Conservation (phyloP, 176 grass and related monocot species). For the Oryza nivara region DNA sequence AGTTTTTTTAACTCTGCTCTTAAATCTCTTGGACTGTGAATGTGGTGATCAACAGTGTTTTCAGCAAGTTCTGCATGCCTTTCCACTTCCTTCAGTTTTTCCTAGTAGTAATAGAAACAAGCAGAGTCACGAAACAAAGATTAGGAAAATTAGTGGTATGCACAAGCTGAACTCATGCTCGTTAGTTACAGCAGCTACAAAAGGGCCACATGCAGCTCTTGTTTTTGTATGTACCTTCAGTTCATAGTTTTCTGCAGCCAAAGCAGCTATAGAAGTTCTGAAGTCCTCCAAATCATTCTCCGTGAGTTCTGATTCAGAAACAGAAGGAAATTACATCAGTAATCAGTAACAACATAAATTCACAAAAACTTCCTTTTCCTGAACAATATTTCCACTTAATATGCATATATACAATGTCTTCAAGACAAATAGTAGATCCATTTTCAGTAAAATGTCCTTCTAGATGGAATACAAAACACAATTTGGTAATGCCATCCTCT, state of each 20-base stretch:
- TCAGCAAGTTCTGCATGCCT: neutral
- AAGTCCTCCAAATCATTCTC: conserved; percentile 53
- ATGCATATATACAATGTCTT: neutral
- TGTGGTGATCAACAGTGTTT: conserved; percentile 6
- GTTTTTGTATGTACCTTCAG: conserved; percentile 45
- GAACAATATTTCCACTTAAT: neutral
- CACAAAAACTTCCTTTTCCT: neutral
- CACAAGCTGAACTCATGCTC: neutral
- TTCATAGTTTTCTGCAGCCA: conserved; percentile 48
- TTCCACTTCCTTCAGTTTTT: conserved; percentile 43
- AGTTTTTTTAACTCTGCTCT: conserved; percentile 48
- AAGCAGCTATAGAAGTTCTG: conserved; percentile 23
- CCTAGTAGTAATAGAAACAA: conserved; percentile 31
- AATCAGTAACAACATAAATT: conserved; percentile 5
- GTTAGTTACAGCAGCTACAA: neutral
- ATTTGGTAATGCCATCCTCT: neutral
- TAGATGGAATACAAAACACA: conserved; percentile 16
- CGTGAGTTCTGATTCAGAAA: conserved; percentile 37
- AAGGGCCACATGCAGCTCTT: neutral
- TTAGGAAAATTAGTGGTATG: neutral
- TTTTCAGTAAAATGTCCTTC: neutral
- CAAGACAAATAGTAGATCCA: neutral
- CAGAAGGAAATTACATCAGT: conserved; percentile 5
- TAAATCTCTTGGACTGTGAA: conserved; percentile 21
- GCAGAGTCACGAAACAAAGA: neutral